A percentile compares a stretch with the other conserved stretches of the same genome.
phyloP scores from a whole-genome alignment of 1,139 yeast species.

The Zygosaccharomyces sapae region DNA sequence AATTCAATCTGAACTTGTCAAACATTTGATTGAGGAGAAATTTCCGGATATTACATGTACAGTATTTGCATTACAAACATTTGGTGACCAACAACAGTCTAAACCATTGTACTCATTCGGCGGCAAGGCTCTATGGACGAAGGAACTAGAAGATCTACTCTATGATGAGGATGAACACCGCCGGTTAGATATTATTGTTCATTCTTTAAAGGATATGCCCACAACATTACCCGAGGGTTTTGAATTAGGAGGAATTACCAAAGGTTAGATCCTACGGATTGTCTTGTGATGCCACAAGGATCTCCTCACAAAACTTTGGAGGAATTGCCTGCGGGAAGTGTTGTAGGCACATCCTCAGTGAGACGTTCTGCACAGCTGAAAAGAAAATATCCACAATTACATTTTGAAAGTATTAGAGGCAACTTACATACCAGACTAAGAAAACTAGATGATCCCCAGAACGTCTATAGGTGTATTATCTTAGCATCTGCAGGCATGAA shows the following conservation, averaged over 20 bases:
- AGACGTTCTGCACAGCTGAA: slow-evolving; percentile 80
- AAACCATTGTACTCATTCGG: slow-evolving; percentile 92
- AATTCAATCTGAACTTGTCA: slow-evolving; percentile 75
- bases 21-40: slow-evolving; percentile 50
- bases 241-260: slow-evolving; percentile 79
- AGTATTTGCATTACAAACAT: slow-evolving; percentile 73
- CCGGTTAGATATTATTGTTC: slow-evolving; percentile 78
- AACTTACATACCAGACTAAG: slow-evolving; percentile 75
- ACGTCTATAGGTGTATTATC: slow-evolving; percentile 69
- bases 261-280: slow-evolving; percentile 92
- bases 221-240: slow-evolving; percentile 86
- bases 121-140: slow-evolving; percentile 95
- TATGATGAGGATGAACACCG: slow-evolving; percentile 51
- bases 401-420: slow-evolving; percentile 81
- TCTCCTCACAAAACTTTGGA: slow-evolving; percentile 58
- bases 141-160: slow-evolving; percentile 79
- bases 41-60: slow-evolving; percentile 65
- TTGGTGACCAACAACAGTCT: slow-evolving; percentile 83
- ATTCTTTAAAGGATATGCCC: slow-evolving; percentile 93
- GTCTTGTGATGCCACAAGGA: slow-evolving; percentile 71
- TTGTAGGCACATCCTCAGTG: slow-evolving; percentile 92
- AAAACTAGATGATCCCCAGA: slow-evolving; percentile 60
- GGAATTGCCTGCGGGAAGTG: slow-evolving; percentile 81
- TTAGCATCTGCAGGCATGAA: slow-evolving; percentile 90
- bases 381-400: slow-evolving; percentile 53